These are phyloP conservation scores for Cytidiella melzeri DNA, from an alignment of 768 basidiomycete species.

Conservation along the genomic window DNA sequence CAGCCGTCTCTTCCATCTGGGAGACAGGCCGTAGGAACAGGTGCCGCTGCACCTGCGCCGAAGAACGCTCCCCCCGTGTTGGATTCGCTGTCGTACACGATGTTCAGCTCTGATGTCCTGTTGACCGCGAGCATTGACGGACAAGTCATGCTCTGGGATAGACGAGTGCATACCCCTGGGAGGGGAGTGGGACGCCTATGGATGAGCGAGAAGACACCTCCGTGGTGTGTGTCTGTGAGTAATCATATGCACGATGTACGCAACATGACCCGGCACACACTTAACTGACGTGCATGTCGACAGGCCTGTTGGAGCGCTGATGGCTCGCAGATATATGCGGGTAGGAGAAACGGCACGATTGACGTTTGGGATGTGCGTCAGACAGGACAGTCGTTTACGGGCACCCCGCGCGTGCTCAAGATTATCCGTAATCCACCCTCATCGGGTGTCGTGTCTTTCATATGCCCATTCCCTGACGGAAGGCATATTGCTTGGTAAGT, in stretches of 20 bases:
- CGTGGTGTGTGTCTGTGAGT: constrained; percentile 92
- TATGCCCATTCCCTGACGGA: constrained; percentile 89
- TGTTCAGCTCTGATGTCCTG: constrained; percentile 75
- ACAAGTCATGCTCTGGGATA: constrained; percentile 88
- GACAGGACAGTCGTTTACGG: constrained; percentile 53
- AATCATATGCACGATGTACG: constrained; percentile 1
- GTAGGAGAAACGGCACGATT: constrained; percentile 83
- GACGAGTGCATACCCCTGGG: constrained; percentile 57
- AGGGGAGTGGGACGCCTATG: constrained; percentile 77
- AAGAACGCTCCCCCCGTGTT: constrained; percentile 76
- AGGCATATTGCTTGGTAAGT: constrained; percentile 84
- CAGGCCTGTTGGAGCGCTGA: constrained; percentile 94
- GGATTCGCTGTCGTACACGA: constrained; percentile 48
- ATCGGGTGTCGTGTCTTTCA: constrained; percentile 88
- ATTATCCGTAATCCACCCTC: constrained; percentile 81
- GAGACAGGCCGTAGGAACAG: constrained; percentile 12
- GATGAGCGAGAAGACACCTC: constrained; percentile 89
- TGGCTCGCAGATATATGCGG: constrained; percentile 85
- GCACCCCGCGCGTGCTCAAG: constrained; percentile 73
- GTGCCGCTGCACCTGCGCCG: constrained; percentile 28
- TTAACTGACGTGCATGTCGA: neutral
- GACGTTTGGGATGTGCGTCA: constrained; percentile 95
- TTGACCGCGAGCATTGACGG: constrained; percentile 92
- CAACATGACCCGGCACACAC: constrained; percentile 4
- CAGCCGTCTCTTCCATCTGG: constrained; percentile 5